Base-by-base conservation (phyloP, 495 filamentous ascomycete genomes). In the Trypethelium eluteriae region DNA sequence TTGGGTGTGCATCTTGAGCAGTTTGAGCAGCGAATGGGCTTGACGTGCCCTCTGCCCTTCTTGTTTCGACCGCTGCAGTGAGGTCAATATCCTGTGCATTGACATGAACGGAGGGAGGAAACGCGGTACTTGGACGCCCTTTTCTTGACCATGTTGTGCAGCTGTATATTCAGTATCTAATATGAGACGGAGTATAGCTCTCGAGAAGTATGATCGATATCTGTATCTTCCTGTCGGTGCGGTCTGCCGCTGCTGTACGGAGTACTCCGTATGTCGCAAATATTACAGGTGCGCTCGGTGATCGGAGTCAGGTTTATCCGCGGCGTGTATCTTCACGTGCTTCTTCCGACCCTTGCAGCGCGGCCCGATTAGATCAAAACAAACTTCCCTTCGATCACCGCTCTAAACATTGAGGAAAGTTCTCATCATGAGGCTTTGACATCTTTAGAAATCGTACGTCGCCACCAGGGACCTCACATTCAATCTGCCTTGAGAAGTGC, bases 21-120 rank as follows among this genome's bases (percentile, higher is more conserved):
- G 90, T 99, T 99, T 84, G 91, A 96, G 90, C 94, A 99, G 76
- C 94, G 89, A 81, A 99, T 96, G 71, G 94, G 94, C 87, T 96
- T 97, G 79, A 96, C 93, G 84, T 98, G 94, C 81, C 94, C 94
- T 79, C 94, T 91, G 79, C 94, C 94, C 81, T 96, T 97, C 92
- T 98, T 98, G 89, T 98, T 96, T 79, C 93, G 91, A 80, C 94
- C 93, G 85, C 88, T 93, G 76, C 72, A 66, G 67, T 78, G 70
- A 78, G 72, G 44, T 49, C 53, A 3, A 59, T 16, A 14, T 39
- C 39, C 70, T 67, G 63, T 66, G 53, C 68, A 1, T 25, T 25
- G 25, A 25, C 25, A 25, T 25, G 25, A 25, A 25, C 25, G 25
- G 68, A 62, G 71, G 50, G 18, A 36, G 9, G 59, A 34, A 10